Percentiles rank a stretch among this genome's conserved stretches.
Evolutionary conservation across 73 alveolate species (phyloP).

Genomic region (Effrenium voratum): DNA sequence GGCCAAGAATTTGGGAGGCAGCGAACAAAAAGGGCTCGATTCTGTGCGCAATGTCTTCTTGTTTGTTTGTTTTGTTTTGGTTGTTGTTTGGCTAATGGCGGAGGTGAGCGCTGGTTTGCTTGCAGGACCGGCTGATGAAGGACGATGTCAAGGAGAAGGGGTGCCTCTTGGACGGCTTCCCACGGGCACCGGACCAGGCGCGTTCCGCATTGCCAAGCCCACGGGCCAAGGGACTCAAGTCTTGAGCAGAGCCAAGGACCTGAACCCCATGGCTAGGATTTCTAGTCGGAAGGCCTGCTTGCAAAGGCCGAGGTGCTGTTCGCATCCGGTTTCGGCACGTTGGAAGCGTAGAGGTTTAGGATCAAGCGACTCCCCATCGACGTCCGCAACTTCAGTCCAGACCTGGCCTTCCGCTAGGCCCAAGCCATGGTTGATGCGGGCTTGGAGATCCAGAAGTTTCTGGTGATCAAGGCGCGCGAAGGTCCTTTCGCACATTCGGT

Average conservation of each 20-base stretch:
- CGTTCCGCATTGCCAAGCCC: too few species aligned
- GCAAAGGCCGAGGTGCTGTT: too few species aligned
- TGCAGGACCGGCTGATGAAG: conserved; percentile 73
- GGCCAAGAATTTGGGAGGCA: too few species aligned
- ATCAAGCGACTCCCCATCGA: background rate
- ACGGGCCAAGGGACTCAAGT: too few species aligned
- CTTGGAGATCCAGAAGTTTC: conserved; percentile 57
- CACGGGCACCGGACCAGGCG: conserved; percentile 96
- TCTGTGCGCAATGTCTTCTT: too few species aligned
- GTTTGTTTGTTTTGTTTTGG: too few species aligned
- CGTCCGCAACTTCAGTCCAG: background rate
- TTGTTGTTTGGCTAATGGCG: too few species aligned
- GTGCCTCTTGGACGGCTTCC: conserved; percentile 96
- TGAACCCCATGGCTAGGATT: too few species aligned
- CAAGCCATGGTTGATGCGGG: conserved; percentile 94
- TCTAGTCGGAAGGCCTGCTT: too few species aligned
- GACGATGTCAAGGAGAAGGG: conserved; percentile 95
- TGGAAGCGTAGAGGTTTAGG: background rate
- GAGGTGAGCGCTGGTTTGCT: too few species aligned
- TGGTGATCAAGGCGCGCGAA: conserved; percentile 56
- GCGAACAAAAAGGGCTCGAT: too few species aligned
- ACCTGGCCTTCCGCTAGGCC: conserved; percentile 24
- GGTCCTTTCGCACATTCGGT: background rate
- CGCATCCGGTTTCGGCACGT: background rate
- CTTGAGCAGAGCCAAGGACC: too few species aligned